Evolutionary conservation across 2,329 filamentous ascomycete species (phyloP), one percentile per base, ranked within the genome.

Genomic region (Epichloe gansuensis): DNA sequence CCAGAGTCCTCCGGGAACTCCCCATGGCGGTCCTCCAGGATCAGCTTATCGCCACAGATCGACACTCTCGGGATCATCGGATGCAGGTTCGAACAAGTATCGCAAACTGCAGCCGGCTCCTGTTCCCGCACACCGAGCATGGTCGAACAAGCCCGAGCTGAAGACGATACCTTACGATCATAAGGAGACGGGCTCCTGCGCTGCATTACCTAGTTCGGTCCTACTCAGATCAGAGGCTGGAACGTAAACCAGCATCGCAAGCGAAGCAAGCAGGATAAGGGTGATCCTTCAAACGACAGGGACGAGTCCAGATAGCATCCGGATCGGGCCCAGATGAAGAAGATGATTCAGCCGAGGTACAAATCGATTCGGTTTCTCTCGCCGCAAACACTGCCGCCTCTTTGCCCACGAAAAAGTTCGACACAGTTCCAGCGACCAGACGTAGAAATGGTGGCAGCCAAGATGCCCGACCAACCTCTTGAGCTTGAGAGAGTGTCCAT

Each of bases 21-120:
- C 62, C 12, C 63, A 64, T 46, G 65, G 64, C 38, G 51, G 51
- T 13, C 42, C 61, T 39, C 59, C 63, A 12, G 61, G 58, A 50
- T 63, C 64, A 35, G 56, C 58, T 35, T 65, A 68, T 55, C 65
- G 64, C 45, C 67, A 69, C 53, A 63, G 67, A 47, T 69, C 67
- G 34, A 68, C 68, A 35, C 65, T 64, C 48, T 69, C 68, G n/a
- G 65, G 64, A 11, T 68, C 67, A 12, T 67, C 66, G 48, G 66
- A 69, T 53, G 68, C 66, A 5, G 64, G 65, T 42, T 64, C 62
- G 28, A 67, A 63, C 25, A 78, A 78, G 59, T 81, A 79, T 59
- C 72, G 78, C 46, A 80, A 79, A 63, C 74, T 82, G 41, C 77
- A 80, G 55, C 78, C 78, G 9, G 78, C 78, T 0, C 78, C 78